phyloP scores from a whole-genome alignment of 208 protist species.

The Acanthamoeba lugdunensis region DNA sequence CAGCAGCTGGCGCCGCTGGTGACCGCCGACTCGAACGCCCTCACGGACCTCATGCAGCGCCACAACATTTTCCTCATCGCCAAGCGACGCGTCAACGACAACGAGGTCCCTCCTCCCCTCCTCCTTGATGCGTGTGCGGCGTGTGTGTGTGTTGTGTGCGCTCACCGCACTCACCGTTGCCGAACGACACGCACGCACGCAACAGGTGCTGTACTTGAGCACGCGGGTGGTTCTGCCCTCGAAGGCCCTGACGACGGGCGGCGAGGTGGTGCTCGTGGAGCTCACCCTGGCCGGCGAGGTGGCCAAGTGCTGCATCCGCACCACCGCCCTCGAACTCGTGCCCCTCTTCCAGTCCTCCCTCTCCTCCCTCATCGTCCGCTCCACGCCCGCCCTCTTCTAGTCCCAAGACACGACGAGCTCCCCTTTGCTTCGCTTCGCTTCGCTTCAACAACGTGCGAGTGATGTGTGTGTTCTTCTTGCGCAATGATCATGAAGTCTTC shows the following conservation, averaged over 20 bases:
- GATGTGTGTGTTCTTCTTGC: too few species aligned
- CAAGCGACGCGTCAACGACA: slow-evolving; percentile 28
- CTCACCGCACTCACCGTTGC: neutral
- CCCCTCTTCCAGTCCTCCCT: slow-evolving; percentile 16
- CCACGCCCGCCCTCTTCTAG: slow-evolving; percentile 14
- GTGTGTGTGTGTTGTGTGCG: neutral
- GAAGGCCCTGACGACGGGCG: slow-evolving; percentile 21
- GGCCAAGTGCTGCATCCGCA: slow-evolving; percentile 57
- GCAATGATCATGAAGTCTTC: too few species aligned
- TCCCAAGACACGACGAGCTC: neutral
- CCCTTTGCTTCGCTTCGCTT: too few species aligned
- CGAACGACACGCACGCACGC: neutral
- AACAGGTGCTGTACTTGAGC: slow-evolving; percentile 47
- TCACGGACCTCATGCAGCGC: neutral
- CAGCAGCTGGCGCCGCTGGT: neutral
- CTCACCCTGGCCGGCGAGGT: slow-evolving; percentile 15
- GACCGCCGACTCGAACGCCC: neutral
- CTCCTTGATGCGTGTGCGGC: neutral
- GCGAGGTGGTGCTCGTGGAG: slow-evolving; percentile 53
- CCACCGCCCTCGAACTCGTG: slow-evolving; percentile 17
- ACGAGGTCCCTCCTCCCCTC: neutral
- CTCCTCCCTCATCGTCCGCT: slow-evolving; percentile 3
- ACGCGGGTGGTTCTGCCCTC: neutral
- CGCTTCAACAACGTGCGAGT: too few species aligned
- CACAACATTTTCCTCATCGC: slow-evolving; percentile 66